phyloP scores from a whole-genome alignment of 2,329 filamentous ascomycete genomes.

The Moelleriella libera region DNA sequence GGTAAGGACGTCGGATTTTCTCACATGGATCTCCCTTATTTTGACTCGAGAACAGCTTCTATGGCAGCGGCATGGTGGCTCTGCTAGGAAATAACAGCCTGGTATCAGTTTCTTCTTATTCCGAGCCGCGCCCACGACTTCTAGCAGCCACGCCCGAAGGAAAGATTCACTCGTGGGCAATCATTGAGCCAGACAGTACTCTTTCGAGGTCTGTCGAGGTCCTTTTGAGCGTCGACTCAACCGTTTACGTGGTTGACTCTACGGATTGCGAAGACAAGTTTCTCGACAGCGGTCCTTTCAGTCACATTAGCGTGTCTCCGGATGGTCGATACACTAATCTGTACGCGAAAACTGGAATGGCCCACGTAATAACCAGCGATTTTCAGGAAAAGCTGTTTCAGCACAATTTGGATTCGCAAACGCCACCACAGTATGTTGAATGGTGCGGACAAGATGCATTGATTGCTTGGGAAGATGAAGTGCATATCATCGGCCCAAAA shows the following conservation, averaged over 20 bases:
- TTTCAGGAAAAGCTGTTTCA: constrained; percentile 88
- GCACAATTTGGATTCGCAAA: constrained; percentile 77
- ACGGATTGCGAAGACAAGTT: constrained; percentile 84
- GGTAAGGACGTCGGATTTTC: constrained; percentile 18
- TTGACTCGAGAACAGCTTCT: constrained; percentile 41
- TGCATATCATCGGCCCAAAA: constrained; percentile 81
- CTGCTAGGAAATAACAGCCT: constrained; percentile 79
- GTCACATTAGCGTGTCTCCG: constrained; percentile 79
- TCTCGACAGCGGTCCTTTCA: constrained; percentile 84
- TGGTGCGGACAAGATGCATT: constrained; percentile 97
- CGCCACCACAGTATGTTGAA: constrained; percentile 72
- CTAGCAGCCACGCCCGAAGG: constrained; percentile 67
- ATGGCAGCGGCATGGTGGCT: constrained; percentile 82
- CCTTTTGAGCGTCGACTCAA: constrained; percentile 69
- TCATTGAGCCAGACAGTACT: constrained; percentile 78
- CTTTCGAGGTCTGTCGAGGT: constrained; percentile 89
- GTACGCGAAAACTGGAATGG: constrained; percentile 71
- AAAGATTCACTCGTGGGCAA: constrained; percentile 72
- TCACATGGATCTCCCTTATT: not conserved
- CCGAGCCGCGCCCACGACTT: constrained; percentile 76
- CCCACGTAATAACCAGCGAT: constrained; percentile 89
- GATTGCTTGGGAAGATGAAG: constrained; percentile 94
- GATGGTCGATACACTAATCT: constrained; percentile 80
- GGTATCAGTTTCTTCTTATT: constrained; percentile 75
- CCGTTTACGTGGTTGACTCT: constrained; percentile 75